A percentile compares a stretch with the other conserved stretches of the same genome.
Conservation (phyloP, 2,329 filamentous ascomycete species). For the Fusarium sp. region DNA sequence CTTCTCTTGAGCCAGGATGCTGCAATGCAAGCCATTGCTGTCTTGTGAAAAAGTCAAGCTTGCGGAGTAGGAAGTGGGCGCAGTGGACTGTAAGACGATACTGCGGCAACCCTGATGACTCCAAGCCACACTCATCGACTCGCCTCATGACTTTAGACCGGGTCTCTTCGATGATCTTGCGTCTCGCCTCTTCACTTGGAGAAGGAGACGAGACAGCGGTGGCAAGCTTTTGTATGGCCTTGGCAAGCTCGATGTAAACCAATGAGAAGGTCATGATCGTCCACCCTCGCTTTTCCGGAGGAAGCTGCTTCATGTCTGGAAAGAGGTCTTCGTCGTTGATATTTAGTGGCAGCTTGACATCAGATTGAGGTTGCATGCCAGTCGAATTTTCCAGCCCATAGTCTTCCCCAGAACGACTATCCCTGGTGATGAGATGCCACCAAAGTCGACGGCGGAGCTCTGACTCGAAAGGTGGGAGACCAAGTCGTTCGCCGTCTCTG, state of each 20-base stretch:
- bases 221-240: neutral
- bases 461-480: neutral
- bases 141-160: neutral
- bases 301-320: neutral
- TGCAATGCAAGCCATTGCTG: neutral
- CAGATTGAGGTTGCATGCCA: neutral
- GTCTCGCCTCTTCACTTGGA: neutral
- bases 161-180: neutral
- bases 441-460: conserved; percentile 10
- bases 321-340: neutral
- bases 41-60: neutral
- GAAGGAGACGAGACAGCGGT: neutral
- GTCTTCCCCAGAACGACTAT: conserved; percentile 5
- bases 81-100: neutral
- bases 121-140: neutral
- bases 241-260: neutral
- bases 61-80: neutral
- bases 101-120: neutral
- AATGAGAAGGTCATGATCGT: neutral
- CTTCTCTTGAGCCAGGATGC: neutral
- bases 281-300: neutral
- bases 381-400: neutral
- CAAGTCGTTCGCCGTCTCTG: neutral
- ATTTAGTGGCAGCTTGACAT: neutral
- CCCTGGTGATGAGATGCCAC: conserved; percentile 15